Base-by-base conservation (phyloP, 495 filamentous ascomycete genomes). In the Cryomyces antarcticus region DNA sequence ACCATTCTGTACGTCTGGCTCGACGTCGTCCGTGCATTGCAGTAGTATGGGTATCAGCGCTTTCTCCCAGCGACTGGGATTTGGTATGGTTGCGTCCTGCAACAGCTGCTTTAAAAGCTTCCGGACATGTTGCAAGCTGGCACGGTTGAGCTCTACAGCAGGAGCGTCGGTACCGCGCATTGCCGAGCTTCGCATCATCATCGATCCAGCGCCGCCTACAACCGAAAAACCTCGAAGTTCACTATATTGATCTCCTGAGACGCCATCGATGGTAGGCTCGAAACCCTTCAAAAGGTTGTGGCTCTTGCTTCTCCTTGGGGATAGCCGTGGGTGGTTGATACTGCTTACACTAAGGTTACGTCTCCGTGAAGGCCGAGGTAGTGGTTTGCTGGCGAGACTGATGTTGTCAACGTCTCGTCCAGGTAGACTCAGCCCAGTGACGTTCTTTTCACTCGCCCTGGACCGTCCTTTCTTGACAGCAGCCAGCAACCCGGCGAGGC, bases 11-110 rank as follows among this genome's bases (percentile, higher is more conserved):
- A 94, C 78, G 58, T 95, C 77, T 4, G 92, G 92, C 50, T 93
- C 82, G 13, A 99, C 85, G 52, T 94, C 89, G 50, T 93, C 86
- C 0, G 88, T 88, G 46, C 85, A 87, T 48, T 86, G 80, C 12
- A 96, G 65, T 2, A 99, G 64, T 41, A 96, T 92, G 9, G 92
- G 92, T 40, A 95, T 70, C 13, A 99, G 67, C 0, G 92, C 83
- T 42, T 75, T 84, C 50, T 96, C 88, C 92, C 92, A 99, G 37
- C 75, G 74, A 2, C 69, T 60, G 1, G 71, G 63, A 50, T 82
- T 75, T 34, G 78, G 72, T 11, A 95, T 70, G n/a, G 68, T 62
- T 0, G 71, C 67, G 62, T 94, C 88, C 42, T 74, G 61, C 9
- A 99, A 59, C 12, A 96, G 64, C 56, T 99, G 92, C 7, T 70